Base-by-base conservation (phyloP, 257 asterid species). In the Forsythia suspensa region DNA sequence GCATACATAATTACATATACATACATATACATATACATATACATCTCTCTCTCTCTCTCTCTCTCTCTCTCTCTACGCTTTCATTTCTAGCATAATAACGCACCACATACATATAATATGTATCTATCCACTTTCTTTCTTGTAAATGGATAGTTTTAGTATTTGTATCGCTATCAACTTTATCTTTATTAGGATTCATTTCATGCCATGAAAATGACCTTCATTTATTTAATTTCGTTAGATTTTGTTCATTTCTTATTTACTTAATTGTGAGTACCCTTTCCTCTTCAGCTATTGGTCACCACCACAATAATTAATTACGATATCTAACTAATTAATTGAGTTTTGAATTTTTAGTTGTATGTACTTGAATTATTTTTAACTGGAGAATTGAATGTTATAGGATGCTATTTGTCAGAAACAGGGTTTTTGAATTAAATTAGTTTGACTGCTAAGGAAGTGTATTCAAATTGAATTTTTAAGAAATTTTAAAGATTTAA, bases 261-360 rank as follows among this genome's bases (percentile, higher is more conserved):
- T 15, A 48, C 4, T 4, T 59, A 57, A 57, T 70, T 72, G 59
- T 48, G 38, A 66, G 83, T 74, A 79, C 82, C 70, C 87, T 74
- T 76, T 79, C 77, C 82, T 46, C 69, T 59, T 80, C 91, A 79
- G 74, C 87, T 12, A 79, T 81, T 85, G 86, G 91, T 79, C 91
- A 87, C 77, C 80, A 43, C 72, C 40, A 9, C 36, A n/a, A 63
- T 76, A 43, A 76, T 78, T 74, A 38, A 73, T 69, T 66, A 21
- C 4, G 42, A 24, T 73, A 41, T 42, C 20, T 55, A 70, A 43
- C 3, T 59, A 75, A 8, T 67, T 52, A 70, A 73, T 42, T 20
- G 37, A 24, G 13, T 74, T 36, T 24, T 61, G 29, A n/a, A 57
- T 48, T 48, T 66, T 36, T 51, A 16, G 21, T 3, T 39, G 16